These are phyloP conservation scores for Brasenia schreberi DNA, from an alignment of 164 flowering plant genomes.

Conservation along the genomic window DNA sequence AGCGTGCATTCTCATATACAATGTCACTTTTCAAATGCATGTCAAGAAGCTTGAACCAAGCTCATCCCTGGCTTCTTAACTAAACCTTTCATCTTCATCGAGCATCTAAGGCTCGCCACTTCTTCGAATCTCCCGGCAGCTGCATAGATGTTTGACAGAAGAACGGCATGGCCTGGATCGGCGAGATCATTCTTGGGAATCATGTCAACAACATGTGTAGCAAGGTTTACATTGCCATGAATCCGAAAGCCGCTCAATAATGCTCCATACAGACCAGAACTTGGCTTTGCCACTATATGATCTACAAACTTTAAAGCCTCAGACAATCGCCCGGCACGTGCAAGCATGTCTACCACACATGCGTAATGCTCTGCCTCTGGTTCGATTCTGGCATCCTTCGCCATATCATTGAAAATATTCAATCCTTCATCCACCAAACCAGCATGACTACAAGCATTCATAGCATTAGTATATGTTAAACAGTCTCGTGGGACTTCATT, in stretches of 20 bases:
- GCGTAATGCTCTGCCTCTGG: slow-evolving; percentile 23
- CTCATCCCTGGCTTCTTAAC: slow-evolving; percentile 26
- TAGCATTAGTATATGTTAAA: slow-evolving; percentile 17
- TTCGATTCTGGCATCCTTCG: slow-evolving; percentile 14
- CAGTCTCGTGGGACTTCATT: slow-evolving; percentile 9
- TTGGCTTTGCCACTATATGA: slow-evolving; percentile 2
- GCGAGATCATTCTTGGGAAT: slow-evolving; percentile 4
- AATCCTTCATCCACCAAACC: slow-evolving; percentile 29
- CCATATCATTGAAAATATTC: slow-evolving; percentile 19
- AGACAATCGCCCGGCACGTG: slow-evolving; percentile 24
- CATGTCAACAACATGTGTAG: slow-evolving; percentile 24
- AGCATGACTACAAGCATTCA: slow-evolving; percentile 35
- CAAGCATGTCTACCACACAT: slow-evolving; percentile 29
- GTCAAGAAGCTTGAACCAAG: slow-evolving; percentile 4
- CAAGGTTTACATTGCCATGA: slow-evolving; percentile 20
- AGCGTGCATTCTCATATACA: too few species aligned
- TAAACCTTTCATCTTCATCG: slow-evolving; percentile 13
- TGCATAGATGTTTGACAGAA: slow-evolving; percentile 35
- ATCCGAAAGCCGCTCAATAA: slow-evolving; percentile 26
- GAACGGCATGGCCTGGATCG: slow-evolving; percentile 23
- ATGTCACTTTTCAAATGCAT: too few species aligned
- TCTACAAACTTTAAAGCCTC: slow-evolving; percentile 16
- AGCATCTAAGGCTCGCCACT: slow-evolving; percentile 22
- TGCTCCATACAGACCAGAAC: slow-evolving; percentile 22
- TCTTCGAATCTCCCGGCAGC: slow-evolving; percentile 28